Conservation (phyloP, 352 stramenopile species). For the Pythium sp. region DNA sequence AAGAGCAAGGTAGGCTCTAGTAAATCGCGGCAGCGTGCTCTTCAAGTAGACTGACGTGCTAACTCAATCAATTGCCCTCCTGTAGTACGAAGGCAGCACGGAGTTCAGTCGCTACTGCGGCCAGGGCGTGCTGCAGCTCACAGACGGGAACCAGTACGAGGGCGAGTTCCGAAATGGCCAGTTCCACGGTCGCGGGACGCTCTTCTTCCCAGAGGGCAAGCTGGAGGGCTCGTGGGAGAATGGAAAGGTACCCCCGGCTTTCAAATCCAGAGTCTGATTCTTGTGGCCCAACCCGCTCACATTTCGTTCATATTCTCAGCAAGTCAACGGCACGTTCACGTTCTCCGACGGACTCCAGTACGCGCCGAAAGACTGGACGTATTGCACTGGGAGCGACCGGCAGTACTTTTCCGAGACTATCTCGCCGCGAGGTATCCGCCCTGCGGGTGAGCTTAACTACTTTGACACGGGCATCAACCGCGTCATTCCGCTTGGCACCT, state of each 20-base stretch:
- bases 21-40: background rate
- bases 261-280: background rate
- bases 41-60: background rate
- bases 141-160: slow-evolving; percentile 72
- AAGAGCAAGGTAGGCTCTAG: slow-evolving; percentile 16
- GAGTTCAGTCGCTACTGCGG: slow-evolving; percentile 67
- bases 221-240: slow-evolving; percentile 66
- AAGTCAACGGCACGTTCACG: slow-evolving; percentile 73
- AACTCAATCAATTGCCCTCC: background rate
- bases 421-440: slow-evolving; percentile 44
- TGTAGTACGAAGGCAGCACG: slow-evolving; percentile 54
- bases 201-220: slow-evolving; percentile 67
- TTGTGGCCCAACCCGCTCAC: background rate
- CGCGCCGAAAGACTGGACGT: slow-evolving; percentile 52
- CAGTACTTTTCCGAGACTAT: slow-evolving; percentile 71
- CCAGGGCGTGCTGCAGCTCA: slow-evolving; percentile 46
- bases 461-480: slow-evolving; percentile 65
- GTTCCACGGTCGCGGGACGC: slow-evolving; percentile 72
- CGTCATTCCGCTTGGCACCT: slow-evolving; percentile 65
- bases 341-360: slow-evolving; percentile 79
- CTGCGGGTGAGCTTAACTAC: slow-evolving; percentile 65
- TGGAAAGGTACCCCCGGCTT: slow-evolving; percentile 41
- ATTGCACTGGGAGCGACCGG: slow-evolving; percentile 60
- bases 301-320: slow-evolving; percentile 22
- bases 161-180: slow-evolving; percentile 78